A percentile compares a stretch with the other conserved stretches of the same genome.
These are phyloP conservation scores for Microsporum canis DNA, from an alignment of 2,329 filamentous ascomycete genomes.

Conservation along the genomic window DNA sequence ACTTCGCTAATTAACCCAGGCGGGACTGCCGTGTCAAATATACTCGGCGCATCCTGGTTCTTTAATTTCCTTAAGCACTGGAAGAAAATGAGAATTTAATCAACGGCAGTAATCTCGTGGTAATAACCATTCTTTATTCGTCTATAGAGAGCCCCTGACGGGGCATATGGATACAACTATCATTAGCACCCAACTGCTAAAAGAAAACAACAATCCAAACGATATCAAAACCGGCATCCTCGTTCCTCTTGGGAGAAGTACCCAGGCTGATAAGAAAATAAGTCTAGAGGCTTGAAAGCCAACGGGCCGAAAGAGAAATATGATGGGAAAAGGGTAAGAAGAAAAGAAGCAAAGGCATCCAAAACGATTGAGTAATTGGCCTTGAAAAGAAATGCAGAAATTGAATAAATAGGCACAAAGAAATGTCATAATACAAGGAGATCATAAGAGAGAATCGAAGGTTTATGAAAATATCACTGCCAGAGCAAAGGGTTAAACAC, in stretches of 20 bases:
- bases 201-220: too few relatives aligned
- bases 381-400: not conserved
- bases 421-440: slow-evolving; percentile 1
- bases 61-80: not conserved
- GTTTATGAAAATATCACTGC: not conserved
- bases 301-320: not conserved
- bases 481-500: not conserved
- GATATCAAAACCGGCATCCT: too few relatives aligned
- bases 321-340: too few relatives aligned
- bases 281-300: too few relatives aligned
- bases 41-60: not conserved
- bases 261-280: too few relatives aligned
- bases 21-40: not conserved
- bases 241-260: too few relatives aligned
- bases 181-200: not conserved
- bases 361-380: not conserved
- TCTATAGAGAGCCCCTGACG: too few relatives aligned
- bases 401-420: not conserved
- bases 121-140: not conserved
- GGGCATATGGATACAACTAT: not conserved
- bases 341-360: not conserved
- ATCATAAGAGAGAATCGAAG: not conserved
- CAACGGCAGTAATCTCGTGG: too few relatives aligned
- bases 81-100: not conserved
- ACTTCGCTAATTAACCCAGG: not conserved